These are phyloP conservation scores for Singerocomus rubriflavus DNA, from an alignment of 1,284 basidiomycete species.

Conservation along the genomic window DNA sequence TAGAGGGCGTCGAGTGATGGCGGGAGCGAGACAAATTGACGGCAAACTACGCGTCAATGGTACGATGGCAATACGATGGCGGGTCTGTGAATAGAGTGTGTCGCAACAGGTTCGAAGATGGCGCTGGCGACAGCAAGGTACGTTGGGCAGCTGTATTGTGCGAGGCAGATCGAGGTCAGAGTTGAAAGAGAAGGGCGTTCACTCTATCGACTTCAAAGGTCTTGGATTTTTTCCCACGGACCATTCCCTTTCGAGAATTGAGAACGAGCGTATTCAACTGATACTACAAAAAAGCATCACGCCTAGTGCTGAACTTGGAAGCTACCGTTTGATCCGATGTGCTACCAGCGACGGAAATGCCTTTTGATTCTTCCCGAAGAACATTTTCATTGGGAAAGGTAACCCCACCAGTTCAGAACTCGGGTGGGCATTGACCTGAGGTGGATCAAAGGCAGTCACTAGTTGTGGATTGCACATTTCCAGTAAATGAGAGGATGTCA, in stretches of 20 bases:
- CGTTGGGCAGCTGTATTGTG: constrained; percentile 12
- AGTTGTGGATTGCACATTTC: too few relatives aligned
- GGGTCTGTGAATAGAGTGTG: constrained; percentile 11
- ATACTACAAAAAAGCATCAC: neutral
- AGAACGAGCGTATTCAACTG: too few relatives aligned
- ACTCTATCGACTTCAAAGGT: constrained; percentile 28
- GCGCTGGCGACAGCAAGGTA: constrained; percentile 12
- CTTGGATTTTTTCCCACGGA: constrained; percentile 23
- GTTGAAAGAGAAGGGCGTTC: constrained; percentile 25
- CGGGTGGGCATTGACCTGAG: neutral
- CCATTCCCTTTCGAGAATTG: neutral
- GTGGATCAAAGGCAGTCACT: too few relatives aligned
- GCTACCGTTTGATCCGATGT: neutral
- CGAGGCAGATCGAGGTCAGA: constrained; percentile 29
- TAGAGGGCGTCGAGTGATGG: constrained; percentile 14
- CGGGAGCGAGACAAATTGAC: constrained; percentile 20
- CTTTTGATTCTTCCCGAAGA: too few relatives aligned
- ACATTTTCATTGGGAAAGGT: neutral
- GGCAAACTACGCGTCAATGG: constrained; percentile 19
- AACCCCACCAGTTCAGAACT: neutral
- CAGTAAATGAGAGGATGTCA: too few relatives aligned
- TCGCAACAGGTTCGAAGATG: constrained; percentile 11
- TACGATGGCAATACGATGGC: constrained; percentile 15
- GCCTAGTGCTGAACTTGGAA: neutral
- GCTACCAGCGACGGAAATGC: neutral